phyloP scores from a whole-genome alignment of 768 basidiomycete genomes.

The Rhodotorula paludigena region DNA sequence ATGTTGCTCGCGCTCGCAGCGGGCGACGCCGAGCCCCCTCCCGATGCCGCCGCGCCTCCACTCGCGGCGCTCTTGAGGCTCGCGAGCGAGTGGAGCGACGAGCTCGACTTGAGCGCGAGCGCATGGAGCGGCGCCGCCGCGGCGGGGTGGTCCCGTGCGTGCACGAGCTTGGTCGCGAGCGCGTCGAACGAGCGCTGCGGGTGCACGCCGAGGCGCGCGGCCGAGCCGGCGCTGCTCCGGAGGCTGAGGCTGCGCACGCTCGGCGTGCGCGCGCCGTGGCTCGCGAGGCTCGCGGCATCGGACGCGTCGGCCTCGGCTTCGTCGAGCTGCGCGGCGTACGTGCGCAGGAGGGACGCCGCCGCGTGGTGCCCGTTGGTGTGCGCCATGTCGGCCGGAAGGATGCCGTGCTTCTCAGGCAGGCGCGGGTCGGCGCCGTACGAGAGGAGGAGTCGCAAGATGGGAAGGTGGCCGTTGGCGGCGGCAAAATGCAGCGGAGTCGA shows the following conservation, averaged over 20 bases:
- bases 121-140: conserved; percentile 31
- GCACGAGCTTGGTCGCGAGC: conserved; percentile 54
- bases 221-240: neutral
- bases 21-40: conserved; percentile 49
- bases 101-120: conserved; percentile 45
- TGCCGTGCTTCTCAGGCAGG: conserved; percentile 81
- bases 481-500: conserved; percentile 91
- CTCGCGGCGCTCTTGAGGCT: no score
- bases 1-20: conserved; percentile 55
- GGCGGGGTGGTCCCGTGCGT: conserved; percentile 46
- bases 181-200: conserved; percentile 77
- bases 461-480: conserved; percentile 83
- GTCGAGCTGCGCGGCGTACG: conserved; percentile 45
- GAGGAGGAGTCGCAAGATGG: conserved; percentile 71
- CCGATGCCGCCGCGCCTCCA: no score
- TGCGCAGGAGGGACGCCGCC: conserved; percentile 66
- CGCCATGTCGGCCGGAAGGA: conserved; percentile 80
- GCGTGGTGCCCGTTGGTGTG: conserved; percentile 72
- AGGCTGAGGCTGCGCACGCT: conserved; percentile 41
- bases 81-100: conserved; percentile 43
- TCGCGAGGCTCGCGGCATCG: neutral
- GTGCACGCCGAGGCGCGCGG: conserved; percentile 44
- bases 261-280: conserved; percentile 40
- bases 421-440: conserved; percentile 75
- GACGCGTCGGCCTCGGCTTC: neutral